Evolutionary conservation across 23 red algal species (phyloP), one percentile per base, ranked within the genome.

Genomic region (Chondrus crispus): DNA sequence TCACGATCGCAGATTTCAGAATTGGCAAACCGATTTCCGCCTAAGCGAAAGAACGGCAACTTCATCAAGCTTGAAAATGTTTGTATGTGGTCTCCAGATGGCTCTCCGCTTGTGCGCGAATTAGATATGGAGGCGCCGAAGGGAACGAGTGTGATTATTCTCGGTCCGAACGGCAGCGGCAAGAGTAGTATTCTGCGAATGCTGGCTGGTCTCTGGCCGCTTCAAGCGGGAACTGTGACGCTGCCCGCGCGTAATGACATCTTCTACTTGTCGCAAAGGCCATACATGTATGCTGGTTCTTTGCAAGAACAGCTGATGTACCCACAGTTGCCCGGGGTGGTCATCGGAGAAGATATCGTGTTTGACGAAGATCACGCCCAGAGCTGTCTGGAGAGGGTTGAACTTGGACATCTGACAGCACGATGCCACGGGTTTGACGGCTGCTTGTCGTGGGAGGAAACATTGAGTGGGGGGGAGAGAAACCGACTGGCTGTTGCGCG

Each of bases 111-210:
- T 30, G 87, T 90, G 28, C 80, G 75, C 29, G 79, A 93, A 29
- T 70, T 96, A 40, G 87, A 29, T 62, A 76, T 85, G 75, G 78
- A 89, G 39, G 80, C 92, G 46, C 29, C 70, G 41, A 47, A 75
- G 70, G 94, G 85, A 13, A 52, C 68, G 5, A 81, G 63, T 38
- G 85, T 91, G 33, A 91, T 96, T 38, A 87, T 95, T 1, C 33
- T 89, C 16, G 93, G 93, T 8, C 85, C 85, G 29, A 95, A 94
- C 29, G 91, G 81, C 20, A 87, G 82, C 68, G 91, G 91, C 28
- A 98, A 98, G 85, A 94, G 93, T 29, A 95, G 93, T 52, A 76
- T 98, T 30, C 84, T 98, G 33, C 85, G 97, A 35, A 90, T 94
- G 62, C 81, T 98, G 54, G 97, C 97, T 14, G 93, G 91, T 19